Base-by-base conservation (phyloP, 768 basidiomycete genomes). In the Leccinum fibrillosum region DNA sequence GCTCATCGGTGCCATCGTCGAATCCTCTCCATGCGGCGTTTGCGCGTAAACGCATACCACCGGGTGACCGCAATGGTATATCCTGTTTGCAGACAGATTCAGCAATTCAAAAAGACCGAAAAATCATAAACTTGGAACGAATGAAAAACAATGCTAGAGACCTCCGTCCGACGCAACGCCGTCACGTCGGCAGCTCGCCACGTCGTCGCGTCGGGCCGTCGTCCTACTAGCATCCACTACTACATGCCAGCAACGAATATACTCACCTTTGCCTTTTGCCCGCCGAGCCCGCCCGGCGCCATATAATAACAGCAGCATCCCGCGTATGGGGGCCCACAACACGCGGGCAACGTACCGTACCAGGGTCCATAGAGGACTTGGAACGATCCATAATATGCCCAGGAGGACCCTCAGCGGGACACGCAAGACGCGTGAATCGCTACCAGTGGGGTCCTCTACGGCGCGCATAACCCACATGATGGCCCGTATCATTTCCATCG, bases 241-340 rank as follows among this genome's bases (percentile, higher is more conserved):
- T 17, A 8, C 3, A 39, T 39, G 7, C 26, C 26, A 1, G 7
- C 37, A 34, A 34, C 12, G 12, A 34, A 34, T 13, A 13, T 13
- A 39, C 37, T 39, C 17, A 39, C 37, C 37, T 39, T 39, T 39
- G 0, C 37, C 37, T 39, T 39, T 39, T 0, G 3, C 3, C 37
- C 17, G 37, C 8, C 8, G 17, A n/a, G 37, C 3, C 17, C 37
- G 37, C 17, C 63, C 62, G 4, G 69, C 59, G 0, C 69, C 69
- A 23, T 28, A 59, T 0, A 63, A 0, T 65, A 61, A 65, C 2
- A 71, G 28, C 0, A 35, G 35, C 5, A 62, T 1, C 1, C 39
- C 68, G 5, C 65, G 54, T 0, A 49, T 5, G 0, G 62, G 56
- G 10, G 54, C 0, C 30, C 44, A 59, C 9, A 32, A 50, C 0